Evolutionary conservation across 306 rosid genomes (phyloP).

Genomic region (Lotus japonicus): DNA sequence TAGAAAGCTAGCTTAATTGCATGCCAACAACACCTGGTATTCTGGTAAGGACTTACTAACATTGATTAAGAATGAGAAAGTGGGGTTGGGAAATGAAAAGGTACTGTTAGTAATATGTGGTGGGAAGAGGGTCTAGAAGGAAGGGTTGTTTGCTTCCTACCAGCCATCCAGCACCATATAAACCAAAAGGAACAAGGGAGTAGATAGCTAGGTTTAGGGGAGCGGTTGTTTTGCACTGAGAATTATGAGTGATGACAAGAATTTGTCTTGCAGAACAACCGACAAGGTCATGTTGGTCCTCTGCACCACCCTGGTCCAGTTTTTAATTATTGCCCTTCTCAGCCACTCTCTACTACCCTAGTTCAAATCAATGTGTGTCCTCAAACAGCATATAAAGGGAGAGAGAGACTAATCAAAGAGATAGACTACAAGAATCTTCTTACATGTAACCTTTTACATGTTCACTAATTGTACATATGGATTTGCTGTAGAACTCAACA

Average conservation of each 20-base stretch:
- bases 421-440: conserved; percentile 32
- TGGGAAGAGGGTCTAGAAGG: neutral
- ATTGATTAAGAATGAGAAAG: conserved; percentile 28
- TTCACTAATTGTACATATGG: too few relatives aligned
- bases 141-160: conserved; percentile 73
- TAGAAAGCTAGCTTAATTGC: conserved; percentile 25
- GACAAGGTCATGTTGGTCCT: conserved; percentile 82
- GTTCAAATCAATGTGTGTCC: conserved; percentile 29
- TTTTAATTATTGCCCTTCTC: conserved; percentile 56
- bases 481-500: too few relatives aligned
- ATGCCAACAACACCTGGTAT: too few relatives aligned
- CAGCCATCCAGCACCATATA: conserved; percentile 55
- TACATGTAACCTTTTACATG: neutral
- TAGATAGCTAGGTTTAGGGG: conserved; percentile 10
- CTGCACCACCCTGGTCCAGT: conserved; percentile 65
- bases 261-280: conserved; percentile 51
- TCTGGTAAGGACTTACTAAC: neutral
- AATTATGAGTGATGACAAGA: conserved; percentile 31
- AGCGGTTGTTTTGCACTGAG: conserved; percentile 3
- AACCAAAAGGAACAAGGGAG: conserved; percentile 31
- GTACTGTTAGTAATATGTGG: neutral
- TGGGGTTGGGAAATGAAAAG: neutral
- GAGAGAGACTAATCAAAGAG: neutral
- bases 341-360: conserved; percentile 37
- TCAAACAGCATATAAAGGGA: conserved; percentile 5